Base-by-base conservation (phyloP, 2,329 filamentous ascomycete genomes). In the Hymenoscyphus infarciens region DNA sequence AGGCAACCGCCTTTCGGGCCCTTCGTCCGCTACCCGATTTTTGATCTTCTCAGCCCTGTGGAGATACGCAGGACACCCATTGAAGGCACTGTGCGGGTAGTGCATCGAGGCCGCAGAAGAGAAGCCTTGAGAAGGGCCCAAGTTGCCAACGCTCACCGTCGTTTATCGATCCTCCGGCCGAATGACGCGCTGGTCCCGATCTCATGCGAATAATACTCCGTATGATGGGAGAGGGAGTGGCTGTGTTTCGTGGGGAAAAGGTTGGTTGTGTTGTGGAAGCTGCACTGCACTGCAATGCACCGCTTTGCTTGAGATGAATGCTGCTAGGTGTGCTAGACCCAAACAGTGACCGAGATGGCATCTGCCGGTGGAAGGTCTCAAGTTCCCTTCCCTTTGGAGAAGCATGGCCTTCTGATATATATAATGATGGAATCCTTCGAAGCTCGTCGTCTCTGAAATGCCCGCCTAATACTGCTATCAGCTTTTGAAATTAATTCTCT, bases 241-340 rank as follows among this genome's bases (percentile, higher is more conserved):
- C 60, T 62, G 56, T 62, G 60, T 27, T 22, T 62, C 25, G 56
- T 39, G 58, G 58, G 58, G 58, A 33, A 55, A 35, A n/a, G 38
- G 5, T 29, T 52, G 19, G 35, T 29, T n/a, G 27, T 25, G 31
- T n/a, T 54, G 38, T 29, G 54, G 38, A 5, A 31, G n/a, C 33
- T 57, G n/a, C 35, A 38, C 38, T 42, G n/a, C n/a, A n/a, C n/a
- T n/a, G n/a, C n/a, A n/a, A n/a, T n/a, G n/a, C n/a, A n/a, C n/a
- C n/a, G 42, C 42, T 19, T 19, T 49, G n/a, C n/a, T 49, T 15
- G 42, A 16, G 38, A 42, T 2, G n/a, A n/a, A 49, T 29, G 27
- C 27, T 29, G 27, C 27, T 3, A 29, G 27, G 27, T 3, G 6
- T 49, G 42, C 42, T 49, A 49, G 42, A 22, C 42, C 42, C 42